A percentile compares a stretch with the other conserved stretches of the same genome.
These are phyloP conservation scores for Neophaeococcomyces aloes DNA, from an alignment of 2,329 filamentous ascomycete species.

Conservation along the genomic window DNA sequence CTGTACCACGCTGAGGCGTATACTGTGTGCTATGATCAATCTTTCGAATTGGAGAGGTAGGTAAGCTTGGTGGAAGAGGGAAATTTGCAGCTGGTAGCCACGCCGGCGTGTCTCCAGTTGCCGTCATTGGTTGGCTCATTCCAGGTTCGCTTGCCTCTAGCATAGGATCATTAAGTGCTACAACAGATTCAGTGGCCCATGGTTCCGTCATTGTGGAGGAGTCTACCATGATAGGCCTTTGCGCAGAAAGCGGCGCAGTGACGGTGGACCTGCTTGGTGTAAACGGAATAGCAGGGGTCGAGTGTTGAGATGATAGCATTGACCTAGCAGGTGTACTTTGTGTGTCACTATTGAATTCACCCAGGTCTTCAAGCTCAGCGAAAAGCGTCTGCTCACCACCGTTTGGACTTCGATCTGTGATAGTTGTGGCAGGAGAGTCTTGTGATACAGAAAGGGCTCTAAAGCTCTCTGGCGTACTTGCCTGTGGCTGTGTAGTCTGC, in stretches of 20 bases:
- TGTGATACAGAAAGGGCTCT: constrained; percentile 33
- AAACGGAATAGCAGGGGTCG: constrained; percentile 8
- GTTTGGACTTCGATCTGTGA: constrained; percentile 34
- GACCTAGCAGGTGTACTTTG: constrained; percentile 31
- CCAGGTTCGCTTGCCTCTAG: constrained; percentile 10
- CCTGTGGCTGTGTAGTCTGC: constrained; percentile 29
- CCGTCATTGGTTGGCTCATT: neutral
- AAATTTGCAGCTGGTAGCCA: constrained; percentile 11
- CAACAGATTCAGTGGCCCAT: constrained; percentile 33
- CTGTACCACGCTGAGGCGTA: constrained; percentile 29
- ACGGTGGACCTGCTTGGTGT: constrained; percentile 13
- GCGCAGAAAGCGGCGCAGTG: constrained; percentile 12
- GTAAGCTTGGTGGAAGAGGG: constrained; percentile 20
- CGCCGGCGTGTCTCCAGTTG: neutral
- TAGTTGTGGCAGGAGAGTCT: constrained; percentile 45
- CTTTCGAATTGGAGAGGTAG: constrained; percentile 21
- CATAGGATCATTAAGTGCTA: constrained; percentile 14
- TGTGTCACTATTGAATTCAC: constrained; percentile 60
- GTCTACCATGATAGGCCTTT: constrained; percentile 44
- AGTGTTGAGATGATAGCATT: constrained; percentile 4
- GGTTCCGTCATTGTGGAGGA: constrained; percentile 54
- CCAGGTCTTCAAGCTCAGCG: constrained; percentile 76
- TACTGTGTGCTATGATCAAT: constrained; percentile 35
- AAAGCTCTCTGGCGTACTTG: constrained; percentile 31
- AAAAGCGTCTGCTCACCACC: constrained; percentile 68